Base-by-base conservation (phyloP, 805 yeast genomes). In the Debaryomyces prosopidis region DNA sequence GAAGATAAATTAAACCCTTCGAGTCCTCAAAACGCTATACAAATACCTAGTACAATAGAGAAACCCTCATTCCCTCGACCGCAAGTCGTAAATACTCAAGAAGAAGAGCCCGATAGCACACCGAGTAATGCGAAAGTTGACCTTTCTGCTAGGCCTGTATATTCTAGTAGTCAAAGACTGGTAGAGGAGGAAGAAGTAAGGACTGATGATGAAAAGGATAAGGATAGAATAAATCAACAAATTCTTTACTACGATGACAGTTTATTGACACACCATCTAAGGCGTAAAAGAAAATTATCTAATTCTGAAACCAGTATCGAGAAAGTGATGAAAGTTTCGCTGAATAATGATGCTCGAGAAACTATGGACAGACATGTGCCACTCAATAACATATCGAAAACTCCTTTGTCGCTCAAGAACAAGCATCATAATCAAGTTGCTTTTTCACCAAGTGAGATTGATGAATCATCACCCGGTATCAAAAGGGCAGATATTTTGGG, bases 21-120 rank as follows among this genome's bases (percentile, higher is more conserved):
- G 6, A 36, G n/a, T 14, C 7, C 26, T 17, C 40, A 36, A 36
- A 48, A 42, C 35, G 42, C 43, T 2, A 47, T 58, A 2, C 58
- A 57, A 43, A 59, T 57, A 12, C 62, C 63, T 9, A 55, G 54
- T 17, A 58, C 63, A 1, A 51, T 47, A 2, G 60, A 59, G 39
- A 46, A 44, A 27, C 38, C 36, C 7, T 43, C 36, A 28, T 19
- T 37, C 34, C 50, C 64, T 17, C 51, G 68, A n/a, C 55, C 65
- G 6, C 75, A 71, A 45, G 76, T 71, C 1, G 17, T 50, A 1
- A 59, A 59, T 43, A 59, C 66, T 7, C 65, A 60, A 44, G 67
- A 62, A 36, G 52, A 46, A 20, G 42, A 40, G 9, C 33, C 33
- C 14, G 37, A 34, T 16, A 15, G 32, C 17, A 37, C 32, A n/a